These are phyloP conservation scores for Zygoascus hellenicus DNA, from an alignment of 1,139 yeast species.

Conservation along the genomic window DNA sequence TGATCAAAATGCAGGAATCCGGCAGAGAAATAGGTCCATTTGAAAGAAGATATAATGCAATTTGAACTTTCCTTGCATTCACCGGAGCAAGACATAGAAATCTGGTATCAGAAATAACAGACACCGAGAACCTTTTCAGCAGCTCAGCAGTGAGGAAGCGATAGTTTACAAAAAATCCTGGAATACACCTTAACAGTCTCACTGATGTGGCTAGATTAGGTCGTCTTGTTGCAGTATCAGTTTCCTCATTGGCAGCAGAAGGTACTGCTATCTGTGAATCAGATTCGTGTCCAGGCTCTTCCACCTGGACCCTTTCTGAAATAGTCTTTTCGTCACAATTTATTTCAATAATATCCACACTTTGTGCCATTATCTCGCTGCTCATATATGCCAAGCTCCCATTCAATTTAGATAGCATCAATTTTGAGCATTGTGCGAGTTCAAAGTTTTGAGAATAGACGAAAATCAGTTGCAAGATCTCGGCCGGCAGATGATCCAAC, in stretches of 20 bases:
- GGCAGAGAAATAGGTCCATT: not conserved
- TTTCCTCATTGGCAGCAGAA: no score
- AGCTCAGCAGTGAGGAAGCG: slow-evolving; percentile 16
- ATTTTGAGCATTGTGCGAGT: slow-evolving; percentile 13
- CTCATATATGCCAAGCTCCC: slow-evolving; percentile 3
- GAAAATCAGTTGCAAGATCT: slow-evolving; percentile 18
- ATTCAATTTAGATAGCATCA: slow-evolving; percentile 10
- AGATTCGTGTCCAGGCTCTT: no score
- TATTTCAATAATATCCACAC: no score
- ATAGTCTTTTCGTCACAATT: no score
- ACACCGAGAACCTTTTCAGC: slow-evolving; percentile 9
- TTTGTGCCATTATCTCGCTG: no score
- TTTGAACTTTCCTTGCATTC: not conserved
- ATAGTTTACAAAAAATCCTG: slow-evolving; percentile 9
- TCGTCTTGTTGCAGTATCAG: no score
- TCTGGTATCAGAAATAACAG: slow-evolving; percentile 5
- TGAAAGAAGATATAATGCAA: not conserved
- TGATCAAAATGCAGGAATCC: not conserved
- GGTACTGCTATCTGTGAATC: no score
- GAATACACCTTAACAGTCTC: slow-evolving; percentile 5
- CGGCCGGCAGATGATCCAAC: slow-evolving; percentile 18
- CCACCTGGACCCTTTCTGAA: no score
- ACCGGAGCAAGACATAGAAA: not conserved
- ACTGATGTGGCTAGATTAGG: no score
- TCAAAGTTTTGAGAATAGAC: slow-evolving; percentile 14